These are phyloP conservation scores for Coniochaeta sp. DNA, from an alignment of 2,329 filamentous ascomycete species.

Conservation along the genomic window DNA sequence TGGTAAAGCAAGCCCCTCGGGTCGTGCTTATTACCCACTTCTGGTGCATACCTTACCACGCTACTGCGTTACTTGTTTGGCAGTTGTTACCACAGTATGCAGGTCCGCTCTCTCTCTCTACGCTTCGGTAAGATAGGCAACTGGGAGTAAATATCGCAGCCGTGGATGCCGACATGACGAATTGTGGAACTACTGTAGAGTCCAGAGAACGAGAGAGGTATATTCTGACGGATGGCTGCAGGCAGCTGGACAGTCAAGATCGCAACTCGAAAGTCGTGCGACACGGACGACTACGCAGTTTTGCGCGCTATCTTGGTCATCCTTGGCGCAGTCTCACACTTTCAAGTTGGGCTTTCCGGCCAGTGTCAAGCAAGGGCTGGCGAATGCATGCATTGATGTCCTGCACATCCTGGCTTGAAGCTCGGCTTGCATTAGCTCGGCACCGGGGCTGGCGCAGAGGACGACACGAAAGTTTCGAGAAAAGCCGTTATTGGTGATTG, in stretches of 20 bases:
- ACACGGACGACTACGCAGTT: neutral
- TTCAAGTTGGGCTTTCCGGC: neutral
- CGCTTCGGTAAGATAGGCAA: neutral
- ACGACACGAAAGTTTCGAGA: neutral
- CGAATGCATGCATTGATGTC: neutral
- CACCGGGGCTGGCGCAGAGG: neutral
- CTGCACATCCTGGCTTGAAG: neutral
- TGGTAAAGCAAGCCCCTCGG: conserved; percentile 1
- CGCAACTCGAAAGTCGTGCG: neutral
- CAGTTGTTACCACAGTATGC: no score
- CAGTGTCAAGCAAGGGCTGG: neutral
- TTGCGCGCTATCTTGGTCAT: neutral
- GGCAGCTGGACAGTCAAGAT: neutral
- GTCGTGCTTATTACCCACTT: no score
- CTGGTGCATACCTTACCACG: no score
- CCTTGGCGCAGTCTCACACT: neutral
- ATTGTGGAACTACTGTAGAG: neutral
- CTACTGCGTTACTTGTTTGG: no score
- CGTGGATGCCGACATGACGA: neutral
- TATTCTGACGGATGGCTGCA: neutral
- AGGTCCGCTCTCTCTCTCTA: neutral
- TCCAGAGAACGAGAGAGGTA: neutral
- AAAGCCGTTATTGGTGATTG: no score
- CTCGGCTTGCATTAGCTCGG: neutral
- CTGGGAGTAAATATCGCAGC: neutral